phyloP scores from a whole-genome alignment of 805 yeast genomes.

The Vanderwaltozyma yarrowii region DNA sequence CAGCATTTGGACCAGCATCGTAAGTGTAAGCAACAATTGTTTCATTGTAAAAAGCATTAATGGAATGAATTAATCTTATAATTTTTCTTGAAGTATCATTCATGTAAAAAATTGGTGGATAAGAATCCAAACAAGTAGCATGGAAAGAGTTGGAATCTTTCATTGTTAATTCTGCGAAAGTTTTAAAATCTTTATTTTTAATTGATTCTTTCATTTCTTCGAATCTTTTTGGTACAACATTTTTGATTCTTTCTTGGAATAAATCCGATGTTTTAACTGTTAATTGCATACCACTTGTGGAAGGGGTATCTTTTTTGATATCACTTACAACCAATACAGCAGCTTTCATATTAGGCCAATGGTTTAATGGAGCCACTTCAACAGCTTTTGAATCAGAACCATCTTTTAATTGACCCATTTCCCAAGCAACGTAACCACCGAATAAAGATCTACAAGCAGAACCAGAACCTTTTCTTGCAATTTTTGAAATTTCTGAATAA shows the following conservation, averaged over 20 bases:
- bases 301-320: slow-evolving; percentile 87
- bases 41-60: slow-evolving; percentile 48
- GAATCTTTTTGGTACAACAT: slow-evolving; percentile 82
- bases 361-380: slow-evolving; percentile 70
- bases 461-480: slow-evolving; percentile 98
- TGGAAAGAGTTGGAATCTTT: slow-evolving; percentile 95
- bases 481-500: slow-evolving; percentile 74
- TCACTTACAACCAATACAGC: slow-evolving; percentile 88
- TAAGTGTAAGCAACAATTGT: slow-evolving; percentile 90
- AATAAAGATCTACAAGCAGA: slow-evolving; percentile 95
- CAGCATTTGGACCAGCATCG: slow-evolving; percentile 99
- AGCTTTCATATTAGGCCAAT: slow-evolving; percentile 93
- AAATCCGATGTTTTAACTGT: slow-evolving; percentile 86
- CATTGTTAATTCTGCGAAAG: slow-evolving; percentile 89
- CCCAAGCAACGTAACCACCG: slow-evolving; percentile 99
- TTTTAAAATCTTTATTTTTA: slow-evolving; percentile 57
- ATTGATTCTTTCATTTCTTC: slow-evolving; percentile 75
- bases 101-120: slow-evolving; percentile 90
- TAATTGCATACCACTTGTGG: slow-evolving; percentile 93
- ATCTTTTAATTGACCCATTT: slow-evolving; percentile 68
- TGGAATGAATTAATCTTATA: slow-evolving; percentile 65
- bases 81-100: slow-evolving; percentile 83
- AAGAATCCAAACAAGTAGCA: slow-evolving; percentile 92
- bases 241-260: slow-evolving; percentile 65
- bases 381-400: slow-evolving; percentile 96